Evolutionary conservation across 805 yeast species (phyloP), one percentile per base, ranked within the genome.

Genomic region (Starmera pachycereana): DNA sequence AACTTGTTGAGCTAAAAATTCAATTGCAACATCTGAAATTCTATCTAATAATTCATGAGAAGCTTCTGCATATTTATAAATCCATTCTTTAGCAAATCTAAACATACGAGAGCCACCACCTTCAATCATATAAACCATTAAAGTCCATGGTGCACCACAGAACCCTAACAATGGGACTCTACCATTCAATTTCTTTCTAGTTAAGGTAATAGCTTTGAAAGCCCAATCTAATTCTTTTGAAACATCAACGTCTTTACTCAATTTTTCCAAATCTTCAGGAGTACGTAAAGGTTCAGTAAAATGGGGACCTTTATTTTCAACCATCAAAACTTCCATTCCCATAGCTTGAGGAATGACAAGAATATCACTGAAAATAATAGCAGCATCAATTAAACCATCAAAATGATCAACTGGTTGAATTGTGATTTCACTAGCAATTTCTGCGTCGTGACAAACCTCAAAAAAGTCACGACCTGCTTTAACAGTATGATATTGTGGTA

Each of bases 81-180:
- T 71, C 96, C 97, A 89, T 58, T 86, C 82, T 61, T 89, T 87
- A 39, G 87, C 96, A 55, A 72, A 88, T 57, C 96, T 73, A 67
- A 85, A 92, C 70, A 90, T 70, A 57, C 84, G 84, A 7, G 96
- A 80, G 13, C 97, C 96, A 49, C 95, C 96, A 39, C 98, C 98
- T 63, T 92, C 98, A 44, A 88, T 78, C 96, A 92, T 92, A 65
- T 92, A 92, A 31, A 89, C 96, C 66, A 92, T 70, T 44, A 92
- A 66, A 11, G 98, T 92, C 96, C 97, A 92, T 41, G 98, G 98
- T 8, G 95, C 96, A 40, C 98, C 98, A 50, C 88, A 84, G 63
- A 92, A 92, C 4, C 98, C 98, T 38, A 92, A 70, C 45, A 92
- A 67, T 27, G 98, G 98, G 11, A 89, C 97, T 53, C 95, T 74